Evolutionary conservation across 176 grass and related monocot species (phyloP), one percentile per base, ranked within the genome.

Genomic region (Themeda triandra): DNA sequence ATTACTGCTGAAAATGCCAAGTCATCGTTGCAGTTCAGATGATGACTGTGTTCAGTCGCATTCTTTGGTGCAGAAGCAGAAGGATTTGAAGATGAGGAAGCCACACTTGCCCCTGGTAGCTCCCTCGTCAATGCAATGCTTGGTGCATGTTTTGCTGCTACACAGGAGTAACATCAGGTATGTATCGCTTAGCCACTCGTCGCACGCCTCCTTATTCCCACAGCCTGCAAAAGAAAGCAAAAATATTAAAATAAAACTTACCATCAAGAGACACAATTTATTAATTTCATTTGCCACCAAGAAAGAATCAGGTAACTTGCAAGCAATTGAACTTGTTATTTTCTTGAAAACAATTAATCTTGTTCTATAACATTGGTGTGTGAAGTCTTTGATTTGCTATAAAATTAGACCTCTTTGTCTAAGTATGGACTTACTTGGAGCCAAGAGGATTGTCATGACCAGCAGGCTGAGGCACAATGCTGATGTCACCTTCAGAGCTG

Each of bases 31-130:
- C n/a, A n/a, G n/a, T n/a, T n/a, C n/a, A n/a, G 24, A 48, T 48
- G n/a, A n/a, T n/a, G 11, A 25, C 41, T 21, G n/a, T n/a, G 44
- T 66, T 80, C 78, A 69, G 78, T 80, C 78, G 2, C 64, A 80
- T 69, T 80, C 78, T 68, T 69, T 80, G 42, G 64, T 25, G 64
- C 64, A 80, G 63, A 68, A 80, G 78, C 78, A 80, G 29, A 68
- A 80, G 63, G 78, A 68, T 31, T 44, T 33, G 64, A 25, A 31
- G 29, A 69, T 35, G 78, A 80, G 42, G 7, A 80, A 36, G 44
- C 78, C n/a, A n/a, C n/a, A n/a, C n/a, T n/a, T n/a, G n/a, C n/a
- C n/a, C n/a, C n/a, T n/a, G n/a, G n/a, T n/a, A n/a, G n/a, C n/a
- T n/a, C n/a, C n/a, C 5, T 80, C 78, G 42, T 6, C 13, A 29